Evolutionary conservation across 176 grass and related monocot genomes (phyloP), one percentile per base, ranked within the genome.

Genomic region (Tillandsia leiboldiana): DNA sequence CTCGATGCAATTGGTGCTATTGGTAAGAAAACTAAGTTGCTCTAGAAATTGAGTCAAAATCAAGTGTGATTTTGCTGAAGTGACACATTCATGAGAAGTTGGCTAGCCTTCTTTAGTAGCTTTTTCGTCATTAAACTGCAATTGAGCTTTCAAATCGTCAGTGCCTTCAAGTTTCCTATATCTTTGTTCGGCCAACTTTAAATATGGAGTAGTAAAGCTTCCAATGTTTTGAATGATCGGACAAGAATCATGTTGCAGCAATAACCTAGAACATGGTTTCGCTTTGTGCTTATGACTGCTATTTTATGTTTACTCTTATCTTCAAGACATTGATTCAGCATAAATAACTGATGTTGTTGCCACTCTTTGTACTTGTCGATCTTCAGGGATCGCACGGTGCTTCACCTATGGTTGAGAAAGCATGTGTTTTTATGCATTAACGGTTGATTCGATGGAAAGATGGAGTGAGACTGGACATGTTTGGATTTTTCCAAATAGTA

Each of bases 301-400:
- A 33, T 33, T 33, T 33, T 33, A 33, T 5, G 29, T 33, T 33
- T 33, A 33, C 2, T 33, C 62, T 51, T 51, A 53, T 65, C 57
- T 80, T 80, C 29, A 33, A 33, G 29, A 33, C 2, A 33, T 33
- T 33, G 29, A 33, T 33, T 33, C 27, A 48, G 63, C 13, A 13
- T 12, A 64, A 23, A n/a, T 64, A 53, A 71, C 57, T 74, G 64
- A 10, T 78, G n/a, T 5, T n/a, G n/a, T n/a, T 33, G 23, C 12
- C 22, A 9, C 11, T 74, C 54, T 58, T n/a, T 58, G 9, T 58
- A 58, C 29, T 58, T 58, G 9, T 18, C 18, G 12, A 8, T 58
- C 54, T 58, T 58, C 52, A 97, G 89, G 94, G 68, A 83, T 97
- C 80, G 82, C 94, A 52, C 85, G 94, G 77, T 97, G 89, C 63